Evolutionary conservation across 305 asterid genomes (phyloP), one percentile per base, ranked within the genome.

Genomic region (Rubia peregrina): DNA sequence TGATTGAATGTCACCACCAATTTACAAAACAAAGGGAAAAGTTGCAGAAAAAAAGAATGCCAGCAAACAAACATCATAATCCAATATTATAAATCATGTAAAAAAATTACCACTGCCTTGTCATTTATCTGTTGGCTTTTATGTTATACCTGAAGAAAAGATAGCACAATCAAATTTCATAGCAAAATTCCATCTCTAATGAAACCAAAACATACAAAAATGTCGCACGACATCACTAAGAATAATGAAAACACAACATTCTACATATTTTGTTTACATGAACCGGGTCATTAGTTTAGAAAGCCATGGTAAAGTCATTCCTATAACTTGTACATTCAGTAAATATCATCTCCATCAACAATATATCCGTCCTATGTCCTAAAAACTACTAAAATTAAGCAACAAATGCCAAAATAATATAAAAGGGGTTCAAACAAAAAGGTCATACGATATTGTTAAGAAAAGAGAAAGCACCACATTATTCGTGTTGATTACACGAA

Each of bases 61-160:
- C 11, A 1, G 12, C 5, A 46, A 14, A 46, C 53, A 10, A 46
- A 41, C 13, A 51, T 44, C 11, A 48, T 24, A 24, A 24, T 24
- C 26, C 26, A 24, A 24, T 24, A 24, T 24, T 24, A 24, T 24
- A 24, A 24, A 74, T 70, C 38, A 67, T 72, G 68, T 57, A 74
- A 75, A 77, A 72, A 64, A 76, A 76, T 77, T 87, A 91, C 99
- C 96, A 94, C 80, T 8, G 96, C 98, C 78, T 88, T 81, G 71
- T 89, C 96, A 75, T 85, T 86, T 63, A 81, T 70, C 77, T 89
- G 96, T 73, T 91, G 96, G 76, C 99, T 90, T 87, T 79, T 88
- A 72, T 85, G 85, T 83, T 91, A 91, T 70, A 91, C 95, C 98
- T 90, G 85, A 77, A 87, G 24, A 62, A 62, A 62, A 30, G 17